Percentiles rank a stretch among this genome's conserved stretches.
Conservation (phyloP, 176 grass and related monocot species). For the Zizania latifolia region DNA sequence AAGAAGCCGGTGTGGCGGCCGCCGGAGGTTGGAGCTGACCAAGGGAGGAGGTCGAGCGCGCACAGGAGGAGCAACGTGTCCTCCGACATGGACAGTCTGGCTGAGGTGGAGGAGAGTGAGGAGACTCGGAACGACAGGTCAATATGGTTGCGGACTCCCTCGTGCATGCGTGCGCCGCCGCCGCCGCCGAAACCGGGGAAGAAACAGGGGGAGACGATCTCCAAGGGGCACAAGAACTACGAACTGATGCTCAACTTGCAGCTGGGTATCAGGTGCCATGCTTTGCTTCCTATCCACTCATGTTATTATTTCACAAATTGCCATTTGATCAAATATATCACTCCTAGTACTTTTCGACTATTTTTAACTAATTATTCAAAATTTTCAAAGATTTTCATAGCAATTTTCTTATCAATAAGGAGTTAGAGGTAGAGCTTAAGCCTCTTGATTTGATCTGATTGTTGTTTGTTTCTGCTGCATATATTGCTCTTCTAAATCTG, state of each 20-base stretch:
- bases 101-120: constrained; percentile 9
- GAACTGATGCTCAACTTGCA: constrained; percentile 70
- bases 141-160: background rate
- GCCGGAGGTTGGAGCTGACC: constrained; percentile 14
- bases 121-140: background rate
- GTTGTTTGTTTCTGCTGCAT: background rate
- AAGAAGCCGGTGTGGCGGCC: constrained; percentile 59
- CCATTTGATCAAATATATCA: too few species aligned
- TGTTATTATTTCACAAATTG: background rate
- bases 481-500: background rate
- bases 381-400: too few species aligned
- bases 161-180: background rate
- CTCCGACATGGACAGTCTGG: constrained; percentile 20
- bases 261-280: constrained; percentile 49
- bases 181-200: constrained; percentile 2
- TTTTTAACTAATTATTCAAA: too few species aligned
- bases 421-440: too few species aligned
- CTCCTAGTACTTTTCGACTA: too few species aligned
- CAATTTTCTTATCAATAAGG: too few species aligned
- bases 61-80: constrained; percentile 45
- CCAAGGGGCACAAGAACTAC: constrained; percentile 62
- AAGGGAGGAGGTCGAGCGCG: constrained; percentile 25
- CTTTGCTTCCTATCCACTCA: background rate
- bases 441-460: too few species aligned
- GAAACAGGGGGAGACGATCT: constrained; percentile 49